A percentile compares a stretch with the other conserved stretches of the same genome.
Conservation (phyloP, 1,284 basidiomycete genomes). For the Cryptococcus sp. region DNA sequence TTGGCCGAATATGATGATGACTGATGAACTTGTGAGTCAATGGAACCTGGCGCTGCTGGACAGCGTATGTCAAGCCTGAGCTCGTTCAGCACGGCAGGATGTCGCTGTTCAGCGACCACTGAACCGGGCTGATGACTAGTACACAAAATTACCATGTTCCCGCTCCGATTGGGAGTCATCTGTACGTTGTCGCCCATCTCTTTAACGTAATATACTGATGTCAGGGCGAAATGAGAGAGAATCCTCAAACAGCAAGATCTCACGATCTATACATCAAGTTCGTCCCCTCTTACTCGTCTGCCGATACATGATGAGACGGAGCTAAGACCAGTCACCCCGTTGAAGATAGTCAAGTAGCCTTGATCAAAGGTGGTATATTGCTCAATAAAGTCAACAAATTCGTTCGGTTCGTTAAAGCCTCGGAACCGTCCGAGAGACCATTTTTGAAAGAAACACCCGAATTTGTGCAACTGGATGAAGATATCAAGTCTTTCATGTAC, state of each 20-base stretch:
- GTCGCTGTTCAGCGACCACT: no score
- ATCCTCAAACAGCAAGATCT: conserved; percentile 30
- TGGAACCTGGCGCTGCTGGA: not conserved
- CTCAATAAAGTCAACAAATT: conserved; percentile 29
- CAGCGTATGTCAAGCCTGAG: not conserved
- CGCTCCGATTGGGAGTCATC: conserved; percentile 23
- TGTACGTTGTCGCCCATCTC: conserved; percentile 8
- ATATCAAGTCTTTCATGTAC: conserved; percentile 25
- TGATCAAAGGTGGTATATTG: conserved; percentile 31
- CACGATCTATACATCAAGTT: conserved; percentile 31
- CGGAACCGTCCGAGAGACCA: conserved; percentile 9
- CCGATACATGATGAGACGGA: not conserved
- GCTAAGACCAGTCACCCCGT: conserved; percentile 32
- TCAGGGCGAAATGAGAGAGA: conserved; percentile 24
- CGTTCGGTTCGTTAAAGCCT: conserved; percentile 12
- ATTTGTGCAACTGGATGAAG: conserved; percentile 26
- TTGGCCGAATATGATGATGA: conserved; percentile 25
- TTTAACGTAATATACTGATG: no score
- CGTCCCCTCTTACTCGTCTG: conserved; percentile 1
- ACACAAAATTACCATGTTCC: conserved; percentile 21
- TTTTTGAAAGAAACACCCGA: conserved; percentile 13
- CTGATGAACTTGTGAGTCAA: conserved; percentile 35
- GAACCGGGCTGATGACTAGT: conserved; percentile 15
- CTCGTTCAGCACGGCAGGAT: no score
- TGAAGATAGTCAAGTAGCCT: conserved; percentile 32